Evolutionary conservation across 2,329 filamentous ascomycete species (phyloP).

Genomic region (Raffaelea albimanens): DNA sequence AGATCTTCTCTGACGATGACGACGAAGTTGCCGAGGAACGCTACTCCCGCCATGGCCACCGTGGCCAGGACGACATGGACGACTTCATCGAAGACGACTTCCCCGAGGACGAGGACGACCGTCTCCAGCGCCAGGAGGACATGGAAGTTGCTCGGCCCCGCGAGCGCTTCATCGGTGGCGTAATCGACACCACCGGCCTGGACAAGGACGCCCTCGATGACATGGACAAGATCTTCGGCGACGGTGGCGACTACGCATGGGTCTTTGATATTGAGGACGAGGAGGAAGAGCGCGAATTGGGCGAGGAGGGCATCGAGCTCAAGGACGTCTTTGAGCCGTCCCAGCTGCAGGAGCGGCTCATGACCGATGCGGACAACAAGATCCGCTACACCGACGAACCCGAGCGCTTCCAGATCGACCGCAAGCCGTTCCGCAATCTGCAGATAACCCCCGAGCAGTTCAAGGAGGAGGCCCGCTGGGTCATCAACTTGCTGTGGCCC

Average conservation of each 20-base stretch:
- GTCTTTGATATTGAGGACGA: constrained; percentile 82
- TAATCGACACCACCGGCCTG: constrained; percentile 72
- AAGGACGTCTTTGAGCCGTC: constrained; percentile 98
- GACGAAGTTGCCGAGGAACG: constrained; percentile 56
- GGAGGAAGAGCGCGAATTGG: constrained; percentile 67
- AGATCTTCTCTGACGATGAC: constrained; percentile 95
- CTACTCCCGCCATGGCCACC: constrained; percentile 43
- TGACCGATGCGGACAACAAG: constrained; percentile 89
- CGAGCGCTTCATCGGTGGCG: constrained; percentile 57
- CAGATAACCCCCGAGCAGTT: constrained; percentile 76
- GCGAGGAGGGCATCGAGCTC: constrained; percentile 78
- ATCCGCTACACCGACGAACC: constrained; percentile 86
- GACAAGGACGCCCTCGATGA: constrained; percentile 91
- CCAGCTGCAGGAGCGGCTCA: constrained; percentile 83
- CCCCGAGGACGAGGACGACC: constrained; percentile 74
- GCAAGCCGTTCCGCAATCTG: constrained; percentile 77
- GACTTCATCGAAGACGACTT: constrained; percentile 98
- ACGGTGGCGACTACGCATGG: constrained; percentile 93
- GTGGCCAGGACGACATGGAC: constrained; percentile 70
- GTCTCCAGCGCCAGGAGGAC: constrained; percentile 69
- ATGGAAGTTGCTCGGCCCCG: constrained; percentile 78
- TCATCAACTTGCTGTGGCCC: constrained; percentile 79
- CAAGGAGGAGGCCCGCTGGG: constrained; percentile 85
- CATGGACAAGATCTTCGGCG: constrained; percentile 92
- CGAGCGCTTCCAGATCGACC: constrained; percentile 86